These are phyloP conservation scores for Geotrichum phurueaensis DNA, from an alignment of 1,139 yeast genomes.

Conservation along the genomic window DNA sequence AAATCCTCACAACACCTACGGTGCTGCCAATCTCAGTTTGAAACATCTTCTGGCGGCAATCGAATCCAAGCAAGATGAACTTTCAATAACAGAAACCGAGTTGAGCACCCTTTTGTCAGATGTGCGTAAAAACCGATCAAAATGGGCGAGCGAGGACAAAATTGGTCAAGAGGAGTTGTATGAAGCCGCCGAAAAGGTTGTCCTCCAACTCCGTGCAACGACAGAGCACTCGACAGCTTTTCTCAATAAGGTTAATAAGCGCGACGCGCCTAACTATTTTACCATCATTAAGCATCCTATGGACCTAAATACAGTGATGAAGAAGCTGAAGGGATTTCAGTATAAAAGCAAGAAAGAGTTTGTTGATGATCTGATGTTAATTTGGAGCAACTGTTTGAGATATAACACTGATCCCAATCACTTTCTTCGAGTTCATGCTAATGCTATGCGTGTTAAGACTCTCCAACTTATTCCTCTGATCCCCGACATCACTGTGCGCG, in stretches of 20 bases:
- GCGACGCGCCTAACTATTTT: conserved; percentile 97
- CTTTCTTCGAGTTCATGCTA: conserved; percentile 82
- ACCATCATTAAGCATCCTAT: conserved; percentile 86
- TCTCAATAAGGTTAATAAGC: conserved; percentile 84
- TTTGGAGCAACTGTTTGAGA: conserved; percentile 90
- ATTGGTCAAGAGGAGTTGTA: conserved; percentile 96
- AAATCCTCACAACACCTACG: conserved; percentile 43
- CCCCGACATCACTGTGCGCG: conserved; percentile 79
- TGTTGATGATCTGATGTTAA: conserved; percentile 87
- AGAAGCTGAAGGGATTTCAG: conserved; percentile 73
- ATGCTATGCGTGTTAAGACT: conserved; percentile 93
- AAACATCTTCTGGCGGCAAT: conserved; percentile 75
- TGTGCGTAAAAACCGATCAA: conserved; percentile 88
- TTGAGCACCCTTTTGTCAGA: conserved; percentile 81
- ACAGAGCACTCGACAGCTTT: conserved; percentile 97
- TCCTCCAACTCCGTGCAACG: conserved; percentile 78
- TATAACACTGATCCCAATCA: conserved; percentile 96
- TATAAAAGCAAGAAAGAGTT: conserved; percentile 81
- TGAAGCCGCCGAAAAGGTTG: conserved; percentile 95
- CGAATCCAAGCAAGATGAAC: conserved; percentile 68
- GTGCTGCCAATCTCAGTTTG: conserved; percentile 76
- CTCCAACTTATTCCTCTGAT: conserved; percentile 69
- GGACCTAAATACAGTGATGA: conserved; percentile 94
- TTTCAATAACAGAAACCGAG: conserved; percentile 77
- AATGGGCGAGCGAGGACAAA: conserved; percentile 93